phyloP scores from a whole-genome alignment of 2,329 filamentous ascomycete genomes.

The Capronia americana region DNA sequence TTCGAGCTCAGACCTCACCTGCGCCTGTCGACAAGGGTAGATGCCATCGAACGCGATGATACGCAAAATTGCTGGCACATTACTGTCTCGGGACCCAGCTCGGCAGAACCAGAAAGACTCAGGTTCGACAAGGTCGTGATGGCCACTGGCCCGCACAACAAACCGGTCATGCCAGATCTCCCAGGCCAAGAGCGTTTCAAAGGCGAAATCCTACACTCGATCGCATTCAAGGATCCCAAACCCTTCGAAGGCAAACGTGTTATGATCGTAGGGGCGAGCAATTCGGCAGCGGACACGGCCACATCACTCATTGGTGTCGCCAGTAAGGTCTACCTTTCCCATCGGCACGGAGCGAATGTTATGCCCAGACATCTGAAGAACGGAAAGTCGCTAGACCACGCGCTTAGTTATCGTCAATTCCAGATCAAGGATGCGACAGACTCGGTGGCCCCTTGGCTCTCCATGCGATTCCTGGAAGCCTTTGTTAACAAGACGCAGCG shows the following conservation, averaged over 20 bases:
- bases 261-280: slow-evolving; percentile 16
- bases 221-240: slow-evolving; percentile 32
- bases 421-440: slow-evolving; percentile 27
- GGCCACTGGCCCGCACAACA: slow-evolving; percentile 41
- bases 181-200: slow-evolving; percentile 37
- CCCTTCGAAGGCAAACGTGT: slow-evolving; percentile 21
- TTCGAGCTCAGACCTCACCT: slow-evolving; percentile 31
- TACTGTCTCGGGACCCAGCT: background rate
- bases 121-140: slow-evolving; percentile 48
- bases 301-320: slow-evolving; percentile 34
- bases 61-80: slow-evolving; percentile 2
- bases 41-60: slow-evolving; percentile 4
- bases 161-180: slow-evolving; percentile 36
- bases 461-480: slow-evolving; percentile 24
- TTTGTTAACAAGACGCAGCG: slow-evolving; percentile 27
- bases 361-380: slow-evolving; percentile 36
- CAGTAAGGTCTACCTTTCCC: slow-evolving; percentile 36
- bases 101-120: background rate
- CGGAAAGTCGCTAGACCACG: slow-evolving; percentile 37
- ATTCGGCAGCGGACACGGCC: slow-evolving; percentile 41
- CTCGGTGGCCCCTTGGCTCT: slow-evolving; percentile 24
- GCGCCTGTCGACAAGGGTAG: slow-evolving; percentile 22
- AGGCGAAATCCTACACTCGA: slow-evolving; percentile 38
- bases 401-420: slow-evolving; percentile 30
- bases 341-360: slow-evolving; percentile 35